A percentile compares a stretch with the other conserved stretches of the same genome.
Evolutionary conservation across 345 rosid genomes (phyloP).

Genomic region (Ricinus communis): DNA sequence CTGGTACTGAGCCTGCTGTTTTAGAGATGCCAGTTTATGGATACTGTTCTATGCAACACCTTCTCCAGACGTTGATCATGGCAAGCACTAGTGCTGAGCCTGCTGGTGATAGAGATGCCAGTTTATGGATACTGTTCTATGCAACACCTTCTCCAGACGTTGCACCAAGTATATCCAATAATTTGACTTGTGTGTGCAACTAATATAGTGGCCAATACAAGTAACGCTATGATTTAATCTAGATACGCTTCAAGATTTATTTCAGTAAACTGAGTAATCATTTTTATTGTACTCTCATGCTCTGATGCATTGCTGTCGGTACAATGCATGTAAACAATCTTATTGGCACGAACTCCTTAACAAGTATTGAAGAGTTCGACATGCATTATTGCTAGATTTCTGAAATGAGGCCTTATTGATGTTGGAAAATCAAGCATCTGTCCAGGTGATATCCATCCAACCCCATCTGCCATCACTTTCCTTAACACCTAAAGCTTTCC

Average conservation of each 20-base stretch:
- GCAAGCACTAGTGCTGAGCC: too few relatives aligned
- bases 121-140: too few relatives aligned
- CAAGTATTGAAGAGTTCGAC: neutral
- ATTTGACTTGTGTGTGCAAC: too few relatives aligned
- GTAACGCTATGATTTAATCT: too few relatives aligned
- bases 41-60: too few relatives aligned
- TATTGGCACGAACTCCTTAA: neutral
- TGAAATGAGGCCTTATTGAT: neutral
- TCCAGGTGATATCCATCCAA: conserved; percentile 16
- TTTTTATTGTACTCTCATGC: neutral
- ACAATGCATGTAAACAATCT: neutral
- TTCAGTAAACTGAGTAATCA: neutral
- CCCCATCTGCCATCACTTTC: conserved; percentile 2
- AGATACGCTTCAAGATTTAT: too few relatives aligned
- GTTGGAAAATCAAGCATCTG: conserved; percentile 9
- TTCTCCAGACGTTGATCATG: too few relatives aligned
- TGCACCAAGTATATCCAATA: too few relatives aligned
- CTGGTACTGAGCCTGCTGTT: neutral
- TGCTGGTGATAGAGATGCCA: neutral
- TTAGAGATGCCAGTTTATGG: neutral
- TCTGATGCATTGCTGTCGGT: neutral
- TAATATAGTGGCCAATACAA: too few relatives aligned
- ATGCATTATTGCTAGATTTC: neutral
- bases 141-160: too few relatives aligned
- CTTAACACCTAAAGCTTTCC: conserved; percentile 18